Evolutionary conservation across 805 yeast species (phyloP).

Genomic region (Candida nemodendra): DNA sequence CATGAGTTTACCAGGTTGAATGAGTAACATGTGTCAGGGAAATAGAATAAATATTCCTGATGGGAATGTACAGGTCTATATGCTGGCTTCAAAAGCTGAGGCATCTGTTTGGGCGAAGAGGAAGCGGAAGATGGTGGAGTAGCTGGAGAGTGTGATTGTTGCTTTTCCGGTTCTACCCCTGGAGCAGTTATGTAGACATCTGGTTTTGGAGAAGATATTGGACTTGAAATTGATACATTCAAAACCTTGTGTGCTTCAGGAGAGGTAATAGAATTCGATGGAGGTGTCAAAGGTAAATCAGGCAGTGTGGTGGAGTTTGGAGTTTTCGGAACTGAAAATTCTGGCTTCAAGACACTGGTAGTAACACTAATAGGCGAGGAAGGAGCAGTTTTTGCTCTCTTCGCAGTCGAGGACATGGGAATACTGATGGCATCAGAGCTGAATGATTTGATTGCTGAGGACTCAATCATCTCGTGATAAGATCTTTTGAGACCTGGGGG

Average conservation of each 20-base stretch:
- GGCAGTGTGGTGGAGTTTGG: constrained; percentile 17
- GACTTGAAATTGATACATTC: constrained; percentile 14
- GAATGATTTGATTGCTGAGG: constrained; percentile 2
- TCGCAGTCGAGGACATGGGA: constrained; percentile 14
- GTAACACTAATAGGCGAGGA: constrained; percentile 25
- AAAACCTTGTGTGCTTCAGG: constrained; percentile 13
- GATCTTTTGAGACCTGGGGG: constrained; percentile 15
- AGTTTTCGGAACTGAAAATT: constrained; percentile 21
- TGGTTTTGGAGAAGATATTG: constrained; percentile 16
- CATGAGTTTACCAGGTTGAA: constrained; percentile 27
- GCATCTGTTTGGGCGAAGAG: constrained; percentile 23
- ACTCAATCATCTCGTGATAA: constrained; percentile 15
- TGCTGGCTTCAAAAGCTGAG: constrained; percentile 20
- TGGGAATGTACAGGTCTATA: constrained; percentile 15
- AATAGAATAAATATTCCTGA: constrained; percentile 26
- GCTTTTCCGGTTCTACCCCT: neutral
- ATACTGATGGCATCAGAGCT: constrained; percentile 10
- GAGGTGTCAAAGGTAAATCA: constrained; percentile 27
- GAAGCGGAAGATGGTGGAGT: constrained; percentile 30
- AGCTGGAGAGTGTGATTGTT: constrained; percentile 15
- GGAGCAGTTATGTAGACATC: constrained; percentile 1
- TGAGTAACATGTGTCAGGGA: constrained; percentile 38
- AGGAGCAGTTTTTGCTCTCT: constrained; percentile 31
- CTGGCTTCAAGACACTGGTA: constrained; percentile 1
- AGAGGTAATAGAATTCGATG: constrained; percentile 19